Percentiles rank a stretch among this genome's conserved stretches.
Evolutionary conservation across 768 basidiomycete genomes (phyloP).

Genomic region (Podaxis sp.): DNA sequence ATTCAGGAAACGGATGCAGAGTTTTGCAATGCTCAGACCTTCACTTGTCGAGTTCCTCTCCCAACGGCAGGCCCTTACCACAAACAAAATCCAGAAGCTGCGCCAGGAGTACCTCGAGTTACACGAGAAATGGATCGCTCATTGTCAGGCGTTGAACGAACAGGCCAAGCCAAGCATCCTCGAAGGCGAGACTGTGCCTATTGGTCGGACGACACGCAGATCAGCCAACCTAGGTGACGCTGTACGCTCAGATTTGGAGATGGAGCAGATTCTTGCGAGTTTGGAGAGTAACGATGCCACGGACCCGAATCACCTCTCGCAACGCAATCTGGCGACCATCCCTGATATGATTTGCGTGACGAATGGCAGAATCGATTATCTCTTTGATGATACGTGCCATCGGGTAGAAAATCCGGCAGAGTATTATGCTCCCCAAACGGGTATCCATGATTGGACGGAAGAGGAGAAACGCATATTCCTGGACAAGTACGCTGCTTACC

Average conservation of each 20-base stretch:
- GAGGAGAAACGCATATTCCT: constrained; percentile 79
- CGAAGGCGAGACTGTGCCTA: constrained; percentile 39
- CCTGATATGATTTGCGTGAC: constrained; percentile 88
- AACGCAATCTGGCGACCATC: constrained; percentile 80
- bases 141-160: constrained; percentile 70
- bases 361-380: constrained; percentile 55
- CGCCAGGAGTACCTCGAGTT: constrained; percentile 65
- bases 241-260: constrained; percentile 92
- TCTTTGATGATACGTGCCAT: constrained; percentile 86
- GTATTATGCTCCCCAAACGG: constrained; percentile 72
- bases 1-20: constrained; percentile 32
- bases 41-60: constrained; percentile 56
- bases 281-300: constrained; percentile 89
- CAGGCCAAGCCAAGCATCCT: constrained; percentile 39
- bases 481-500: constrained; percentile 78
- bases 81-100: constrained; percentile 56
- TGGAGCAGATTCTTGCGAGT: constrained; percentile 96
- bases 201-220: constrained; percentile 69
- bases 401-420: constrained; percentile 72
- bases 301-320: constrained; percentile 88
- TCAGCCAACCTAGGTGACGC: constrained; percentile 81
- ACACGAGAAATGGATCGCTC: constrained; percentile 71
- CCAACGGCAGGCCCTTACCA: constrained; percentile 47
- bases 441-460: constrained; percentile 86
- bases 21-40: constrained; percentile 41